These are phyloP conservation scores for Lagenaria siceraria DNA, from an alignment of 306 rosid genomes.

Conservation along the genomic window DNA sequence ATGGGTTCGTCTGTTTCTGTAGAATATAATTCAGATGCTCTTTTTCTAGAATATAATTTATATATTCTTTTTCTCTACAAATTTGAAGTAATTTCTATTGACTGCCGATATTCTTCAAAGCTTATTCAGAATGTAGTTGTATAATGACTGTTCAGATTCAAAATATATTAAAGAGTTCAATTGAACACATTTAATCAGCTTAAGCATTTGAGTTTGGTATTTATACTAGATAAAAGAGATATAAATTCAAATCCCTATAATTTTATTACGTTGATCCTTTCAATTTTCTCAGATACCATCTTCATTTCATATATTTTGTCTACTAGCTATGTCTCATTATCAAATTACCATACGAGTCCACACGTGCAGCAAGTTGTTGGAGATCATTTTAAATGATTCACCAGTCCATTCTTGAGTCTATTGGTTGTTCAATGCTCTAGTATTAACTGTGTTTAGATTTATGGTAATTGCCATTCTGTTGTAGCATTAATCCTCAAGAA, in stretches of 20 bases:
- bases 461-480: neutral
- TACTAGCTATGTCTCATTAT: neutral
- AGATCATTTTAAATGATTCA: neutral
- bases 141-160: neutral
- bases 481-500: neutral
- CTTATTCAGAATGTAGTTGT: neutral
- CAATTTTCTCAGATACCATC: neutral
- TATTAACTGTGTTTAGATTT: neutral
- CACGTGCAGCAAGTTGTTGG: neutral
- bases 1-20: neutral
- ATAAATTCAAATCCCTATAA: neutral
- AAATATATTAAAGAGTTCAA: neutral
- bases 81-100: neutral
- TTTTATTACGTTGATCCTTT: neutral
- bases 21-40: neutral
- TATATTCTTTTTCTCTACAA: neutral
- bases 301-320: neutral
- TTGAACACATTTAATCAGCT: neutral
- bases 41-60: neutral
- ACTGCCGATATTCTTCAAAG: neutral
- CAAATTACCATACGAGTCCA: neutral
- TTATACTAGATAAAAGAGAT: neutral
- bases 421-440: neutral
- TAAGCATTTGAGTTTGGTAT: neutral
- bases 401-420: neutral